Evolutionary conservation across 208 protist species (phyloP).

Genomic region (Acanthamoeba divionensis): DNA sequence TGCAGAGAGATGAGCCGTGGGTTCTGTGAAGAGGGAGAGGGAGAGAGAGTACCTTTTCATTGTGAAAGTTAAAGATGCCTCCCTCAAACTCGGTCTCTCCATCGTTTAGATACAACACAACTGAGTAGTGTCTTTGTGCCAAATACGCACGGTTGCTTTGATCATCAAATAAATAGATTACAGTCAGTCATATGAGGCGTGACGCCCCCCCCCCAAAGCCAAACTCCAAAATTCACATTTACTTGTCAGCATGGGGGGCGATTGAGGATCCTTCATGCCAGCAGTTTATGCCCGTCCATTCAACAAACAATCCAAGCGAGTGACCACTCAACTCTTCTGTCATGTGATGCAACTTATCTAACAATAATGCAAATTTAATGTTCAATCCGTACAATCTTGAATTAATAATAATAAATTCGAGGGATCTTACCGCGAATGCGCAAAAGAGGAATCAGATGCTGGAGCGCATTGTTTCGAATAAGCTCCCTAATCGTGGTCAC

Average conservation of each 20-base stretch:
- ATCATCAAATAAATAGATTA: neutral
- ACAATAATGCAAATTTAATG: neutral
- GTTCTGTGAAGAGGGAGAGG: too few relatives aligned
- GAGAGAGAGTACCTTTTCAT: neutral
- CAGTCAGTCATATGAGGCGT: neutral
- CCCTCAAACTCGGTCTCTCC: neutral
- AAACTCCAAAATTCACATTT: neutral
- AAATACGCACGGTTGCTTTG: conserved; percentile 18
- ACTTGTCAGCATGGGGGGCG: conserved; percentile 6
- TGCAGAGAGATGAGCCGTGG: too few relatives aligned
- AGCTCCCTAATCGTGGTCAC: conserved; percentile 24
- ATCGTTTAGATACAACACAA: conserved; percentile 40
- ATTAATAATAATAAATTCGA: too few relatives aligned
- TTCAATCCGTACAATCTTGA: too few relatives aligned
- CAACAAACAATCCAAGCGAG: neutral
- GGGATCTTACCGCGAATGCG: neutral
- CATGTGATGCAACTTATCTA: neutral
- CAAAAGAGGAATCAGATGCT: neutral
- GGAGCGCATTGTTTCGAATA: neutral
- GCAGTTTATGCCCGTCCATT: conserved; percentile 30
- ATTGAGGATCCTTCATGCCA: conserved; percentile 1
- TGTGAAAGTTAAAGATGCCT: conserved; percentile 29
- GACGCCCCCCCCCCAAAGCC: too few relatives aligned
- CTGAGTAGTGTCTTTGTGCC: conserved; percentile 10
- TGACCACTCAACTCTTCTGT: neutral